Evolutionary conservation across 2,329 filamentous ascomycete genomes (phyloP).

Genomic region (Talaromyces sp.): DNA sequence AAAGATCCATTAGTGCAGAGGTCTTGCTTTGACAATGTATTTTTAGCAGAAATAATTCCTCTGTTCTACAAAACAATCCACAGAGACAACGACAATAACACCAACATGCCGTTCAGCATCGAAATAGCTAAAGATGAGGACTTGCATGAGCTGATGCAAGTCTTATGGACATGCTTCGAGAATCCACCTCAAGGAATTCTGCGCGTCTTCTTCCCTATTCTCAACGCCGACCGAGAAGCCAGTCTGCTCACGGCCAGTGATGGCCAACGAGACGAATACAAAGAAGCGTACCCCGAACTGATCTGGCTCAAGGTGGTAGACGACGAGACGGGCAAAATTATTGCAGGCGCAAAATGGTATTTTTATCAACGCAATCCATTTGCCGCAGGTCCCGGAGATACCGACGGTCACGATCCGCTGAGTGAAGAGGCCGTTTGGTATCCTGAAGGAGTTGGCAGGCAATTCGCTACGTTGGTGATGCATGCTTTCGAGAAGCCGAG

Average conservation of each 20-base stretch:
- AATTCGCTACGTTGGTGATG: slow-evolving; percentile 10
- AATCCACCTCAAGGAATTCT: slow-evolving; percentile 3
- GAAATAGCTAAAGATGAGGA: slow-evolving; percentile 13
- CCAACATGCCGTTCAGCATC: slow-evolving; percentile 8
- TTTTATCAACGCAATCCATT: slow-evolving; percentile 15
- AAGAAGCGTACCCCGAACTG: slow-evolving; percentile 3
- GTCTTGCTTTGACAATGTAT: no score
- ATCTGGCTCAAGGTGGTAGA: slow-evolving; percentile 13
- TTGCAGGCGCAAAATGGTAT: slow-evolving; percentile 14
- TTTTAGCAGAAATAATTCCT: no score
- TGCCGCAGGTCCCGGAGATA: not conserved
- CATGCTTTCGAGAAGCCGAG: slow-evolving; percentile 9
- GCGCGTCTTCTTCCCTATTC: slow-evolving; percentile 11
- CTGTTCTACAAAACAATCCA: no score
- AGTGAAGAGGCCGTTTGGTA: slow-evolving; percentile 12
- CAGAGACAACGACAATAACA: not conserved
- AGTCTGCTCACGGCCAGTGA: not conserved
- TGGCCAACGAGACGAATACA: slow-evolving; percentile 10
- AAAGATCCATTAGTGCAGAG: no score
- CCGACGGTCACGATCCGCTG: slow-evolving; percentile 1
- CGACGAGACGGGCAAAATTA: not conserved
- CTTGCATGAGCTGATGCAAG: slow-evolving; percentile 1
- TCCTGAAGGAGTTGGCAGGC: slow-evolving; percentile 8
- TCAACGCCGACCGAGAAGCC: slow-evolving; percentile 9
- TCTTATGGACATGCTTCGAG: slow-evolving; percentile 12